Percentiles rank a stretch among this genome's conserved stretches.
Evolutionary conservation across 1,139 yeast genomes (phyloP).

Genomic region (Saccharomycopsis crataegensis): DNA sequence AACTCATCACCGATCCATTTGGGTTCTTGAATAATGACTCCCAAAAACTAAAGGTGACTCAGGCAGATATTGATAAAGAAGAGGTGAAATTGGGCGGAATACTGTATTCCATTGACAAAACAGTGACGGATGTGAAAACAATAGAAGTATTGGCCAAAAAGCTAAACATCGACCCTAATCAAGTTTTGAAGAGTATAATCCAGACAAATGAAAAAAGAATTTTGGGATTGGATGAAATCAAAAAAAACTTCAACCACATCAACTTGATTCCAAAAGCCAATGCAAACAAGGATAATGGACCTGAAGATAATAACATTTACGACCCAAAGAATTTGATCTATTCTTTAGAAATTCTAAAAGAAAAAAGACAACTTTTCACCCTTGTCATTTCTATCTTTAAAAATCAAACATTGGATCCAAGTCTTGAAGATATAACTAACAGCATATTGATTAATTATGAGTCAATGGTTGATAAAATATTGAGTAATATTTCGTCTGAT

Average conservation of each 20-base stretch:
- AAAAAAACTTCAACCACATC: neutral
- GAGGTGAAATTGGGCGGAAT: neutral
- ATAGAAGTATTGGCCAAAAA: constrained; percentile 8
- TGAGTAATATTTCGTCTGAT: neutral
- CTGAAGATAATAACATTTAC: neutral
- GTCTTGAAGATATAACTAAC: neutral
- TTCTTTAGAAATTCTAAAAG: constrained; percentile 13
- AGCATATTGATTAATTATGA: neutral
- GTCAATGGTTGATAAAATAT: neutral
- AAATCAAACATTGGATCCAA: constrained; percentile 1
- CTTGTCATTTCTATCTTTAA: constrained; percentile 6
- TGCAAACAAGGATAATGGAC: neutral
- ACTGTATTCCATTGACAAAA: neutral
- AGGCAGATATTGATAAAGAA: constrained; percentile 1
- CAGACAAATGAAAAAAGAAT: constrained; percentile 8
- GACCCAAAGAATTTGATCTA: constrained; percentile 6
- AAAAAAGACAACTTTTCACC: constrained; percentile 12
- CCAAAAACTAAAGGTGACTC: neutral
- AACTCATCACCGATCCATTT: constrained; percentile 9
- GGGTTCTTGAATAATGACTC: neutral
- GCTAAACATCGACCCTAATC: constrained; percentile 7
- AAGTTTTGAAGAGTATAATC: constrained; percentile 4
- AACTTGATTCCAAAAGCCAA: constrained; percentile 1
- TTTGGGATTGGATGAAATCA: constrained; percentile 5
- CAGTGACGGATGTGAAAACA: neutral